phyloP scores from a whole-genome alignment of 371 early-diverging fungal genomes.

The Lichtheimia ornata region DNA sequence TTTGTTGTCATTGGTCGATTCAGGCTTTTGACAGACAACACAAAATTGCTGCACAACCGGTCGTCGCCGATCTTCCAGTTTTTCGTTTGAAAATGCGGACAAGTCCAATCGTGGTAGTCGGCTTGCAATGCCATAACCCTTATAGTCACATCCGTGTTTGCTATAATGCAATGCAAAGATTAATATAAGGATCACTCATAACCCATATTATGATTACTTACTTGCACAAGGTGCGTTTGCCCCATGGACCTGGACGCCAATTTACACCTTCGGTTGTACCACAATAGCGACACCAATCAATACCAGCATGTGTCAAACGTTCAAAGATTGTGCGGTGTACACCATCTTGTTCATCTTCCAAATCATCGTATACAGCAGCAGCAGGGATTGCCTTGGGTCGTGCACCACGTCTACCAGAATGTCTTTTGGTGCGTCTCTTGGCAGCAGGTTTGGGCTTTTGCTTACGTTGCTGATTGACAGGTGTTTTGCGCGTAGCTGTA shows the following conservation, averaged over 20 bases:
- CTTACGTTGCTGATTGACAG: neutral
- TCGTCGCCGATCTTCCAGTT: constrained; percentile 30
- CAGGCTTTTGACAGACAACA: constrained; percentile 29
- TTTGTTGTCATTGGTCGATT: constrained; percentile 17
- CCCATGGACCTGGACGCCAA: constrained; percentile 83
- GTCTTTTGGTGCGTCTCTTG: constrained; percentile 14
- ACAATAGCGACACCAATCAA: constrained; percentile 79
- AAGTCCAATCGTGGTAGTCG: constrained; percentile 37
- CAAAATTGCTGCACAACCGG: constrained; percentile 42
- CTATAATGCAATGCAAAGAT: constrained; percentile 16
- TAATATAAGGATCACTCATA: neutral
- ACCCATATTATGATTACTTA: constrained; percentile 21
- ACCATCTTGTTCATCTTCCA: constrained; percentile 12
- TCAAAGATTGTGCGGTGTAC: constrained; percentile 36
- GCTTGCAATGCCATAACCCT: constrained; percentile 43
- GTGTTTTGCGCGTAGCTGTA: neutral
- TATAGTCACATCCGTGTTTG: constrained; percentile 48
- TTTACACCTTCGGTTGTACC: constrained; percentile 75
- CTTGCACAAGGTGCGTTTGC: constrained; percentile 79
- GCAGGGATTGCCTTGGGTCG: constrained; percentile 7
- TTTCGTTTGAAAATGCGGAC: constrained; percentile 32
- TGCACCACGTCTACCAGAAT: constrained; percentile 9
- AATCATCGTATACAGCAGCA: constrained; percentile 1
- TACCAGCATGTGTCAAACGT: constrained; percentile 34
- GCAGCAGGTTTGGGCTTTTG: constrained; percentile 9